Percentiles rank a stretch among this genome's conserved stretches.
Evolutionary conservation across 1,139 yeast species (phyloP).

Genomic region (Suhomyces chickasaworum): DNA sequence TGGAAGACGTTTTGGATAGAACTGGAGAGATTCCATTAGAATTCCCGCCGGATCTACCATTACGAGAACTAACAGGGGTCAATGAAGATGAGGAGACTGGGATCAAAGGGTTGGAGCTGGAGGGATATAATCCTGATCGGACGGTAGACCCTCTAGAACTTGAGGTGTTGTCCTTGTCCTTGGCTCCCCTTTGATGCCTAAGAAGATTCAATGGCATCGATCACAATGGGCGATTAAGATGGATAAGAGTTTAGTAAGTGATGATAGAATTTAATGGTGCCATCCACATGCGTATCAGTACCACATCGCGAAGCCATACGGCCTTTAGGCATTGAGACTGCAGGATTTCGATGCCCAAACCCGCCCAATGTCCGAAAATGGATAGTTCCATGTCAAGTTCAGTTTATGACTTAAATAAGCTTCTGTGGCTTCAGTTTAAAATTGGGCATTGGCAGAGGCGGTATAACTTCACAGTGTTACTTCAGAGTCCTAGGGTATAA

Average conservation of each 20-base stretch:
- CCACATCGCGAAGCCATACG: neutral
- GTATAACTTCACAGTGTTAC: too few species aligned
- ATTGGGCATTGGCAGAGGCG: too few species aligned
- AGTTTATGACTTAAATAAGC: too few species aligned
- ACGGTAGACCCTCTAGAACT: neutral
- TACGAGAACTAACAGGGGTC: conserved; percentile 4
- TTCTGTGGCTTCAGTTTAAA: too few species aligned
- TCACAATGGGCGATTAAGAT: neutral
- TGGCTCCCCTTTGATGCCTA: neutral
- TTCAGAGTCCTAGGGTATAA: too few species aligned
- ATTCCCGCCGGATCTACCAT: neutral
- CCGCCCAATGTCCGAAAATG: neutral
- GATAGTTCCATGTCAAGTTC: neutral
- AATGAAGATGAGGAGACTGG: conserved; percentile 1
- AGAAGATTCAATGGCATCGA: conserved; percentile 7
- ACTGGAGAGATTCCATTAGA: neutral
- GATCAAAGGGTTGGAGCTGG: neutral
- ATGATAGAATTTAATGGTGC: neutral
- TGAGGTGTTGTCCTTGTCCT: neutral
- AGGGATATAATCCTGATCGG: neutral
- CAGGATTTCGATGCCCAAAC: neutral
- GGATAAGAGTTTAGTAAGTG: neutral
- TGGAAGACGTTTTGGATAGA: neutral
- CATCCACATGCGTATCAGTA: neutral
- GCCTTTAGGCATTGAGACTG: neutral